phyloP scores from a whole-genome alignment of 805 yeast species.

The Clavispora fructus region DNA sequence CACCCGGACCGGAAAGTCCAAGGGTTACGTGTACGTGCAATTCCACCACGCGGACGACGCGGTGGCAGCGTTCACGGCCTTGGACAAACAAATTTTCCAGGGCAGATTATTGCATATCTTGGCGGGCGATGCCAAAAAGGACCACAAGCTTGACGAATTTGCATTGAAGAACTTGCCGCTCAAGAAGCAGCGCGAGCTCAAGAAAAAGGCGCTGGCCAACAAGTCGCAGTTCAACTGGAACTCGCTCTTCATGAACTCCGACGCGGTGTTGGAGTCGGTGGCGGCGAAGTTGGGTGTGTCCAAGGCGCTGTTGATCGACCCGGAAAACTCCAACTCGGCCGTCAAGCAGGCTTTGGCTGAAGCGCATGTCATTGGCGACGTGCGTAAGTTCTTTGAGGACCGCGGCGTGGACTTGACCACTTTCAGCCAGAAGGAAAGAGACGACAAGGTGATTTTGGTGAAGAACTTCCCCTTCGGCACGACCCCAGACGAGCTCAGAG shows the following conservation, averaged over 20 bases:
- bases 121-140: conserved; percentile 79
- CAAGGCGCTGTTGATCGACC: conserved; percentile 81
- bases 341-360: conserved; percentile 97
- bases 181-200: conserved; percentile 84
- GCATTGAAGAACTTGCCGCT: conserved; percentile 87
- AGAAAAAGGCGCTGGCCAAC: conserved; percentile 77
- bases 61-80: conserved; percentile 58
- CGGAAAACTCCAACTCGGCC: conserved; percentile 80
- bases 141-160: conserved; percentile 82
- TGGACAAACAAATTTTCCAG: conserved; percentile 89
- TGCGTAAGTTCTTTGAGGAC: conserved; percentile 77
- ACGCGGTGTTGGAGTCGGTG: conserved; percentile 87
- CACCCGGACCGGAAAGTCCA: conserved; percentile 81
- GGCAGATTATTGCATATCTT: conserved; percentile 88
- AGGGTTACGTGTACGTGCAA: conserved; percentile 86
- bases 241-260: conserved; percentile 82
- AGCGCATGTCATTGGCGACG: conserved; percentile 90
- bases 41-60: conserved; percentile 71
- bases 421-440: conserved; percentile 63
- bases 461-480: conserved; percentile 93
- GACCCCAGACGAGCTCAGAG: conserved; percentile 71
- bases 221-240: conserved; percentile 93
- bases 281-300: conserved; percentile 78
- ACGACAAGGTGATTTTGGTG: conserved; percentile 74
- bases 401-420: conserved; percentile 80